These are phyloP conservation scores for Arthrobotrys megalospora DNA, from an alignment of 2,329 filamentous ascomycete genomes.

Conservation along the genomic window DNA sequence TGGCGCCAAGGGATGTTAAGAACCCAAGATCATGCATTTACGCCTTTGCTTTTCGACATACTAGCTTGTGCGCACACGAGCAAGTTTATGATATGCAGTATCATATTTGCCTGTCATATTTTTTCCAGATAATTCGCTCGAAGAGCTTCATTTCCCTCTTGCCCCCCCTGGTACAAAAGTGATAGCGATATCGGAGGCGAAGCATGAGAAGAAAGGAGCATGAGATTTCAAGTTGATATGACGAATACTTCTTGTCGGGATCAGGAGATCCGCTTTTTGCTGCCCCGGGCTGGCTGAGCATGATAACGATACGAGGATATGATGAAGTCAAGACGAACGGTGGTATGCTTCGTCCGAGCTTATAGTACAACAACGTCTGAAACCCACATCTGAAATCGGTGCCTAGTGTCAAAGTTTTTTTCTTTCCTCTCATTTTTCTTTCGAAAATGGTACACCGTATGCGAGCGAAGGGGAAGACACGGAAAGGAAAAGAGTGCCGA, in stretches of 20 bases:
- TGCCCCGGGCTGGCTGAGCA: constrained; percentile 12
- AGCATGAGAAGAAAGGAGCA: background rate
- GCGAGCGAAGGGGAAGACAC: constrained; percentile 19
- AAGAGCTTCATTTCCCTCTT: constrained; percentile 1
- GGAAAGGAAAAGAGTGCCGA: constrained; percentile 27
- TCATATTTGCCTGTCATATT: constrained; percentile 3
- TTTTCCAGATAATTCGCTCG: constrained; percentile 13
- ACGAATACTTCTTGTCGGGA: constrained; percentile 9
- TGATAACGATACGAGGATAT: constrained; percentile 35
- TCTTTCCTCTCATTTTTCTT: background rate
- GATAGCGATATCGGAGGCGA: constrained; percentile 39
- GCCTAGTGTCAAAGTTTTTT: constrained; percentile 28
- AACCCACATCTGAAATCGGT: constrained; percentile 31
- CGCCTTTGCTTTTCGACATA: background rate
- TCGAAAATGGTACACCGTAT: constrained; percentile 23
- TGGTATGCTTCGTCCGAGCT: constrained; percentile 19
- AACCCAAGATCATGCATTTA: constrained; percentile 19
- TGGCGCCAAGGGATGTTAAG: constrained; percentile 18
- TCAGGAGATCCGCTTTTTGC: constrained; percentile 14
- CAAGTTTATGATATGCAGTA: constrained; percentile 16
- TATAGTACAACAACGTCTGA: constrained; percentile 21
- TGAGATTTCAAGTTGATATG: constrained; percentile 19
- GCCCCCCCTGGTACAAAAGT: background rate
- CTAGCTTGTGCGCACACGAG: background rate
- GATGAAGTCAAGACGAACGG: constrained; percentile 20